These are phyloP conservation scores for Cladosporium cucumerinum DNA, from an alignment of 2,329 filamentous ascomycete genomes.

Conservation along the genomic window DNA sequence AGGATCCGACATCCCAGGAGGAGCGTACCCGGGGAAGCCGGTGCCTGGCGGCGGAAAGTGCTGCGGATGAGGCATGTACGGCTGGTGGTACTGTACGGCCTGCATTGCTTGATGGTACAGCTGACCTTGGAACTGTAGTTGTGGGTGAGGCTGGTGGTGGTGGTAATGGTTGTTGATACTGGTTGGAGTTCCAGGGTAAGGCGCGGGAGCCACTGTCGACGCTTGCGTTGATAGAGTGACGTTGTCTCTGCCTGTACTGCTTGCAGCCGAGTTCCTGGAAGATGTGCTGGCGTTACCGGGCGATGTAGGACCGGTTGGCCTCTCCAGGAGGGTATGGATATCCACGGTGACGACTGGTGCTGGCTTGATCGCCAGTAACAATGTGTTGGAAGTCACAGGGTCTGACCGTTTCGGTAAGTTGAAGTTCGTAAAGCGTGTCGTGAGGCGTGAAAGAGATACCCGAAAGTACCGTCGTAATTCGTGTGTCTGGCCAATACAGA, in stretches of 20 bases:
- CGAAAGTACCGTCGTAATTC: background rate
- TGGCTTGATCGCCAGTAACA: constrained; percentile 42
- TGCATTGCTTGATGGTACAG: constrained; percentile 29
- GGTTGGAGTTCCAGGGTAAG: background rate
- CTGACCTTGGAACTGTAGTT: constrained; percentile 24
- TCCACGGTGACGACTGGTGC: constrained; percentile 73
- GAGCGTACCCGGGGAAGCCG: constrained; percentile 5
- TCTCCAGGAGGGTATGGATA: constrained; percentile 87
- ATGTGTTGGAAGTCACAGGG: background rate
- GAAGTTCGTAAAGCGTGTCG: background rate
- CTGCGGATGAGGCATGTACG: constrained; percentile 28
- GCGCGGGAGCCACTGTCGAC: constrained; percentile 23
- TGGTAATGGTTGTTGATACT: constrained; percentile 19
- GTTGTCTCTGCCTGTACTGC: constrained; percentile 14
- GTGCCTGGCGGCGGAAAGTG: constrained; percentile 6
- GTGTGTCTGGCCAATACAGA: background rate
- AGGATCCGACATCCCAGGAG: constrained; percentile 13
- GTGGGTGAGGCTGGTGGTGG: constrained; percentile 25
- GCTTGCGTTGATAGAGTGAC: constrained; percentile 6
- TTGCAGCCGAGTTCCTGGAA: constrained; percentile 24
- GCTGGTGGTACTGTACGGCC: constrained; percentile 27
- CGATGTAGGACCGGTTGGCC: constrained; percentile 67
- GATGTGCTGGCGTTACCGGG: constrained; percentile 45
- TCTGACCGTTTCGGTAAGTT: background rate
- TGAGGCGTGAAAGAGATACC: background rate